phyloP scores from a whole-genome alignment of 768 basidiomycete genomes.

The Lactarius sp. region DNA sequence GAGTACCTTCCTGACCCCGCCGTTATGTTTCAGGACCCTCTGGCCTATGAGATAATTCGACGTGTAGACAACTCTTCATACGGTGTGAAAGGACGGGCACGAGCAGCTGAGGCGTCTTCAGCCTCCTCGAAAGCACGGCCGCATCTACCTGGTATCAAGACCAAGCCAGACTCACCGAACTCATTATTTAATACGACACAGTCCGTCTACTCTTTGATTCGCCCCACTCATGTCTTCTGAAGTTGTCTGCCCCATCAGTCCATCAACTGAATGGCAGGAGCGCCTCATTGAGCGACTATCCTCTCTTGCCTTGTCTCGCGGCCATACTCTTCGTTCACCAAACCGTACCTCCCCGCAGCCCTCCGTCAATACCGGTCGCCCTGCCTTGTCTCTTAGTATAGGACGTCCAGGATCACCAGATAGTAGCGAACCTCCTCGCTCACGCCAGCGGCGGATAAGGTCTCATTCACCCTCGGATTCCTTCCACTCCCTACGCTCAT shows the following conservation, averaged over 20 bases:
- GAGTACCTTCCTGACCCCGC: background rate
- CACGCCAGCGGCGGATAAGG: constrained; percentile 14
- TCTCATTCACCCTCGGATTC: constrained; percentile 20
- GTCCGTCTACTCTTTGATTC: constrained; percentile 37
- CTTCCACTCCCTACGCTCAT: constrained; percentile 14
- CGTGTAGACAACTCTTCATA: constrained; percentile 81
- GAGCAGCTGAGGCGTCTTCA: constrained; percentile 33
- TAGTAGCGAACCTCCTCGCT: constrained; percentile 18
- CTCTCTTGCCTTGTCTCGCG: constrained; percentile 28
- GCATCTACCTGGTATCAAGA: constrained; percentile 24
- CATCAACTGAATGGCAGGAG: constrained; percentile 84
- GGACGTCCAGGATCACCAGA: constrained; percentile 5
- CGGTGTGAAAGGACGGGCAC: constrained; percentile 65
- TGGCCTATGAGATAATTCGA: constrained; percentile 74
- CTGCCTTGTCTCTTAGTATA: constrained; percentile 16
- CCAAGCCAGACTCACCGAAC: constrained; percentile 18
- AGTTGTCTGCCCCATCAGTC: constrained; percentile 38
- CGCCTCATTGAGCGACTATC: constrained; percentile 40
- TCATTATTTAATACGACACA: constrained; percentile 46
- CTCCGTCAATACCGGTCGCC: constrained; percentile 4
- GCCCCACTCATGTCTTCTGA: background rate
- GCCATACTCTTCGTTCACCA: constrained; percentile 26
- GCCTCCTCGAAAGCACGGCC: constrained; percentile 27
- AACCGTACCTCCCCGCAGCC: constrained; percentile 21
- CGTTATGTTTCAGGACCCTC: constrained; percentile 48